phyloP scores from a whole-genome alignment of 257 asterid genomes.

The Galeopsis tetrahit region DNA sequence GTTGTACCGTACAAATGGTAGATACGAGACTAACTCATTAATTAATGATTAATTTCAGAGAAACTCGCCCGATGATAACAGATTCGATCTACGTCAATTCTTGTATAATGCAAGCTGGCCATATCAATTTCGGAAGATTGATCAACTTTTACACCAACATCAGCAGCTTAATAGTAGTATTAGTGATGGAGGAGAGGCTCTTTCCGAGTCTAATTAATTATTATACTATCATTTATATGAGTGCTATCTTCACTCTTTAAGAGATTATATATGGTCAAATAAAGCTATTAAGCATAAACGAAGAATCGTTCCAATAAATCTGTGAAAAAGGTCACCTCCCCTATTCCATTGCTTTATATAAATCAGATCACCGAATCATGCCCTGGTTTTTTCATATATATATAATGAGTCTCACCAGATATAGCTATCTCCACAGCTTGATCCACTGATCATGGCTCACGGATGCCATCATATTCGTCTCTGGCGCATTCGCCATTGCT shows the following conservation, averaged over 20 bases:
- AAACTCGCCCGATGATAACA: constrained; percentile 72
- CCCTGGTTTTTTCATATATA: neutral
- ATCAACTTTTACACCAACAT: constrained; percentile 53
- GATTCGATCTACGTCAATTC: constrained; percentile 71
- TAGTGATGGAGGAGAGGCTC: constrained; percentile 29
- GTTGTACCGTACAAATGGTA: too few species aligned
- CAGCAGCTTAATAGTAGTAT: constrained; percentile 34
- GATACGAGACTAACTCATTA: too few species aligned
- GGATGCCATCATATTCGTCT: constrained; percentile 44
- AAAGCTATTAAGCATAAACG: too few species aligned
- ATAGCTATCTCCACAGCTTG: constrained; percentile 48
- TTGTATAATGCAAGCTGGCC: constrained; percentile 74
- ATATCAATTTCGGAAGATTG: constrained; percentile 68
- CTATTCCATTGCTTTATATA: too few species aligned
- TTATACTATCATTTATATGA: too few species aligned
- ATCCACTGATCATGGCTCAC: constrained; percentile 51
- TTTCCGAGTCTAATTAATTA: constrained; percentile 4
- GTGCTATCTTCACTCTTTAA: too few species aligned
- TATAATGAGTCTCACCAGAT: neutral
- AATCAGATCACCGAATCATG: too few species aligned
- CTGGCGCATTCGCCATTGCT: constrained; percentile 37
- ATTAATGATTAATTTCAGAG: constrained; percentile 39
- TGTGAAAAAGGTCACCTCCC: too few species aligned
- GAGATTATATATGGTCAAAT: too few species aligned
- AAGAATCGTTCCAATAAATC: too few species aligned